A percentile compares a stretch with the other conserved stretches of the same genome.
Conservation (phyloP, 176 grass and related monocot genomes). For the Cenchrus purpureus region DNA sequence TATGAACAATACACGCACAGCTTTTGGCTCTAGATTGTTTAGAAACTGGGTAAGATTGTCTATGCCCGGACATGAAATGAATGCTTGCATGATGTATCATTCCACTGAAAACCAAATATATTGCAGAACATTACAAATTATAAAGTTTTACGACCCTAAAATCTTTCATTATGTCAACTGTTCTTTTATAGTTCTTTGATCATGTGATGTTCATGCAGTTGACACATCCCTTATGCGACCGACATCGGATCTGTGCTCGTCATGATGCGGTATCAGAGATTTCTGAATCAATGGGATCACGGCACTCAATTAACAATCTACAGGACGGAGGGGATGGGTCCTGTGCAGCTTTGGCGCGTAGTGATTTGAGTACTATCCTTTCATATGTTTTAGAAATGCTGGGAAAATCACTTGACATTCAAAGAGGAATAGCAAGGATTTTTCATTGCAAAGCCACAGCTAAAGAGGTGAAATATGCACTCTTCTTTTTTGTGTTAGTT, state of each 20-base stretch:
- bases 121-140: neutral
- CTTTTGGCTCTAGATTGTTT: conserved; percentile 89
- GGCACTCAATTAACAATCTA: conserved; percentile 39
- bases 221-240: conserved; percentile 79
- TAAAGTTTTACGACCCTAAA: neutral
- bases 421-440: conserved; percentile 93
- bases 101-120: neutral
- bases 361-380: conserved; percentile 70
- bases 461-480: conserved; percentile 58
- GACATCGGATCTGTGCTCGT: conserved; percentile 79
- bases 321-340: conserved; percentile 32
- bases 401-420: conserved; percentile 78
- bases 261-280: conserved; percentile 92
- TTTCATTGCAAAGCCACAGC: conserved; percentile 84
- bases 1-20: conserved; percentile 90
- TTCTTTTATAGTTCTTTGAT: conserved; percentile 27
- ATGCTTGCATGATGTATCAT: conserved; percentile 16
- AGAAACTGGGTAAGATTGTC: conserved; percentile 79
- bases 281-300: conserved; percentile 74
- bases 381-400: conserved; percentile 74
- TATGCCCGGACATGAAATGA: conserved; percentile 12
- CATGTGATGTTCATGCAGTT: conserved; percentile 61
- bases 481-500: conserved; percentile 27
- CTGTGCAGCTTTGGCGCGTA: conserved; percentile 37
- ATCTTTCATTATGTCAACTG: neutral